Evolutionary conservation across 2,329 filamentous ascomycete species (phyloP), one percentile per base, ranked within the genome.

Genomic region (Sporothrix dimorphospora): DNA sequence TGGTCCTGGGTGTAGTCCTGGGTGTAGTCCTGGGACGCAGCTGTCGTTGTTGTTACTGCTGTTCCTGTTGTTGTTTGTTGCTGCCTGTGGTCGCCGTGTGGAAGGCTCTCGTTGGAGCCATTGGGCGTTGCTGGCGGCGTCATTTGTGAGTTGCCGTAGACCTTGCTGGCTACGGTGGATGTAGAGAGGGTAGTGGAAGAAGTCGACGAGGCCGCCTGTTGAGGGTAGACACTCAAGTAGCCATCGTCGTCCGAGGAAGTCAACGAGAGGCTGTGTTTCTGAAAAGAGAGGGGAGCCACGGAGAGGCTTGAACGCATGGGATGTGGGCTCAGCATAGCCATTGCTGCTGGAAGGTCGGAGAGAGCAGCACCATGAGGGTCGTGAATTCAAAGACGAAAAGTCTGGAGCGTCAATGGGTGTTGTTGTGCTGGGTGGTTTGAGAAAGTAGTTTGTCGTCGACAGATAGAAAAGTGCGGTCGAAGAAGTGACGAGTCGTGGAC

Each of bases 41-140:
- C 66, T 49, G 24, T 3, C 55, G 27, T 16, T 21, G 47, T 40
- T 61, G 53, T 21, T 61, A 42, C 42, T 45, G 70, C 16, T 42
- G 65, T 24, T 38, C 21, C 49, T 45, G 68, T 42, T 42, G 70
- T 40, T 34, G 65, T 51, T 27, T 65, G 2, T 53, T 72, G 63
- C 27, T 21, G 51, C 21, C 79, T 76, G 75, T 82, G 79, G 73
- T 82, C 77, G 77, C 81, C 79, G 74, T 82, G 77, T 76, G 83
- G 42, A 53, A 87, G 84, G 75, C 87, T 84, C 79, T 93, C 90
- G 78, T 87, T 86, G 30, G 89, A 90, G 78, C 86, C 87, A 81
- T 90, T 90, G 21, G 92, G 93, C 9, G 92, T 94, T 74, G 90
- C 84, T 55, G 93, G 92, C 38, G 93, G 92, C 66, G 92, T 94